Base-by-base conservation (phyloP, 306 rosid species). In the Coriaria nepalensis region DNA sequence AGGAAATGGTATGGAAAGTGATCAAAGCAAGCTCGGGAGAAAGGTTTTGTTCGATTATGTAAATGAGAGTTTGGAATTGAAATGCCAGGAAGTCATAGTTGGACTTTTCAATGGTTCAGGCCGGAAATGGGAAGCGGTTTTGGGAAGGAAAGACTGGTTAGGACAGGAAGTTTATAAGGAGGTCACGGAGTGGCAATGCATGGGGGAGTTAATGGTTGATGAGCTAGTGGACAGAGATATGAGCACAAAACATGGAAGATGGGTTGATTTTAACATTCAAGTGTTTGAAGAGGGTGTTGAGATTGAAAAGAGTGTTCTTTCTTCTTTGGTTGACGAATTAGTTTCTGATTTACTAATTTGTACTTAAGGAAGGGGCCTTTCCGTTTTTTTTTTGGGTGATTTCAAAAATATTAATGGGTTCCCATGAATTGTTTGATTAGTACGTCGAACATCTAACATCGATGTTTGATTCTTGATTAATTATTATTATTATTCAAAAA, bases 171-270 rank as follows among this genome's bases (percentile, higher is more conserved):
- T 88, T 66, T 61, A 65, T 49, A 67, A 43, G 52, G 93, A 79
- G 67, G 74, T 88, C 42, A 37, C 44, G 50, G 59, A 75, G 43
- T 74, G 76, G 75, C 78, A 60, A 69, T 64, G 53, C 71, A 68
- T 65, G 74, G 83, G 60, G 52, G 97, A 81, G 40, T 51, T 45
- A 45, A 64, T 74, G 84, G 76, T 71, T 45, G 97, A 88, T 66
- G 92, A 78, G 62, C 81, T 84, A 53, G 80, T 88, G 10, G 52
- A 37, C 55, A 84, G 62, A 70, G 90, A 84, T 57, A 88, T 88
- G 95, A 84, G 92, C 77, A 74, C 68, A 33, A 67, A 64, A 43
- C 33, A 9, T 9, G 97, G 95, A 15, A 81, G 64, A 75, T 88
- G 97, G 97, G 65, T 79, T 6, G 72, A 78, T 73, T 78, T 81